A percentile compares a stretch with the other conserved stretches of the same genome.
Evolutionary conservation across 345 rosid species (phyloP).

Genomic region (Hibiscus syriacus): DNA sequence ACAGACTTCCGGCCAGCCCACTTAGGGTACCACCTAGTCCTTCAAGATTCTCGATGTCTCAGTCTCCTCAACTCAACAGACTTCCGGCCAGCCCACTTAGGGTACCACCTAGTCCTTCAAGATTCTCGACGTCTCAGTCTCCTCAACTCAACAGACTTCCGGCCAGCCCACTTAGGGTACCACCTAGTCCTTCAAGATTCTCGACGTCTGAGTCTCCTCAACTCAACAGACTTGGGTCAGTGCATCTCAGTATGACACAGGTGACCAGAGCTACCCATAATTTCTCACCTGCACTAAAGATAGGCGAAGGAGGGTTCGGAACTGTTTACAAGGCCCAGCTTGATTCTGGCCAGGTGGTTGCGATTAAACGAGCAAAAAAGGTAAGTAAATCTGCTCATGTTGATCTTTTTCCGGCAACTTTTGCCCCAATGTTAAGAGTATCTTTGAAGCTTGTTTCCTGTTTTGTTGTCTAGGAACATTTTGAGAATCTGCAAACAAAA

Average conservation of each 20-base stretch:
- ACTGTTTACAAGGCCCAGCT: conserved; percentile 69
- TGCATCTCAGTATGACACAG: conserved; percentile 56
- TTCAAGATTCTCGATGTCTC: too few species aligned
- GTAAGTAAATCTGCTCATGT: conserved; percentile 25
- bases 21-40: too few species aligned
- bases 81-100: too few species aligned
- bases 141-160: too few species aligned
- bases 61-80: too few species aligned
- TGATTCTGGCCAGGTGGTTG: conserved; percentile 67
- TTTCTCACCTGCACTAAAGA: conserved; percentile 53
- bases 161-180: conserved; percentile 66
- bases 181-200: conserved; percentile 87
- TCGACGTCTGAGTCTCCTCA: conserved; percentile 69
- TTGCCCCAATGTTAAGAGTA: not conserved
- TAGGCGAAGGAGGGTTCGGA: conserved; percentile 97
- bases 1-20: too few species aligned
- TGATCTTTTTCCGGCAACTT: not conserved
- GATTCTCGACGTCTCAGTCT: too few species aligned
- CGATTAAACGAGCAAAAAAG: conserved; percentile 94
- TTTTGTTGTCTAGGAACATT: conserved; percentile 47
- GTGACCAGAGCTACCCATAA: conserved; percentile 55
- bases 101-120: too few species aligned
- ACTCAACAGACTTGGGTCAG: conserved; percentile 56
- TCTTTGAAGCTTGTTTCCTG: not conserved
- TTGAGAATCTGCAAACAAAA: conserved; percentile 57